Conservation (phyloP, 306 rosid species). For the Trifolium fragiferum region DNA sequence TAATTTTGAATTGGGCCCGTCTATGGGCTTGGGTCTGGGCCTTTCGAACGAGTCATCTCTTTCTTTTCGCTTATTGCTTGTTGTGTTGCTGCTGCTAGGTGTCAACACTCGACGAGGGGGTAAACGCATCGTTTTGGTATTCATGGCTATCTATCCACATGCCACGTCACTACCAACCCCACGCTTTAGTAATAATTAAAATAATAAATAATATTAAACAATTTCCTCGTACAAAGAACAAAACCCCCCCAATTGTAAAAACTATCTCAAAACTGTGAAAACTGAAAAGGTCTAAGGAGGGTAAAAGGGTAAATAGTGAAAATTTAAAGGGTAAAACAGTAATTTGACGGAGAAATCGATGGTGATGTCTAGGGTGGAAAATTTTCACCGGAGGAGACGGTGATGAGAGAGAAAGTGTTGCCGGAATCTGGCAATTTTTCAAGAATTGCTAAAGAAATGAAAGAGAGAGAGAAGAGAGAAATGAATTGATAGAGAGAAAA, state of each 20-base stretch:
- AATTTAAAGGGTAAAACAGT: constrained; percentile 16
- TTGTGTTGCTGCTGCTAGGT: constrained; percentile 34
- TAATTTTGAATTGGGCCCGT: constrained; percentile 40
- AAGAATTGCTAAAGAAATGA: neutral
- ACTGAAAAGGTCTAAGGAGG: neutral
- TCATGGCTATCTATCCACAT: constrained; percentile 65
- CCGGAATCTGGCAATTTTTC: constrained; percentile 33
- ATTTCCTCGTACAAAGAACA: too few species aligned
- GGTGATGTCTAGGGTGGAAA: neutral
- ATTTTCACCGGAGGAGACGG: neutral
- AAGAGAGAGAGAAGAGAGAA: neutral
- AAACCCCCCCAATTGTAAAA: neutral
- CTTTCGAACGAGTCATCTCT: constrained; percentile 54
- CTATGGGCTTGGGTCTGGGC: constrained; percentile 59
- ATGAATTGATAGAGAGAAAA: neutral
- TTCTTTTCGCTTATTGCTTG: constrained; percentile 67
- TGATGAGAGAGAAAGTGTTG: constrained; percentile 18
- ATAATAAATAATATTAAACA: neutral
- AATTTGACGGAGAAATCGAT: neutral
- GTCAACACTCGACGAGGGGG: constrained; percentile 88
- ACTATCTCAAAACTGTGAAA: neutral
- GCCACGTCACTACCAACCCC: constrained; percentile 76
- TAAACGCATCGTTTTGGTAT: constrained; percentile 95
- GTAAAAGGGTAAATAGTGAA: constrained; percentile 22
- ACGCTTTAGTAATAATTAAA: neutral